Percentiles rank a stretch among this genome's conserved stretches.
Evolutionary conservation across 2,329 filamentous ascomycete genomes (phyloP).

Genomic region (Cladosporium sp.): DNA sequence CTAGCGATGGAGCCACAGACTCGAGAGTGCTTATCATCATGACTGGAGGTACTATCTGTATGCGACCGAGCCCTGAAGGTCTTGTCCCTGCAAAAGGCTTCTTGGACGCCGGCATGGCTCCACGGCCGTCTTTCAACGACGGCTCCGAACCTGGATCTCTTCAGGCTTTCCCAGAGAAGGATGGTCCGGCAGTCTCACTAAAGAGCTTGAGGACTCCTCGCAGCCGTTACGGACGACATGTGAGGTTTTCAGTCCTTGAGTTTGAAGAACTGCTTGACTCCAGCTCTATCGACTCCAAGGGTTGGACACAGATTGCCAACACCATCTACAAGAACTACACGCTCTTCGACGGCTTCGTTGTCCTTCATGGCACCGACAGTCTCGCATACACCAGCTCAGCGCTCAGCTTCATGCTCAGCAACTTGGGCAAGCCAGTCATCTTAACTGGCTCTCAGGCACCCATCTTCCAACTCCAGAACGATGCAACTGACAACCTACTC

Average conservation of each 20-base stretch:
- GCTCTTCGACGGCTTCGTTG: slow-evolving; percentile 85
- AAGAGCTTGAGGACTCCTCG: slow-evolving; percentile 75
- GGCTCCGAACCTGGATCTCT: slow-evolving; percentile 48
- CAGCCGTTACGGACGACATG: slow-evolving; percentile 75
- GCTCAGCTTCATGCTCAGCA: slow-evolving; percentile 88
- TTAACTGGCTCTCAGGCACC: slow-evolving; percentile 72
- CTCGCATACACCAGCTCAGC: slow-evolving; percentile 85
- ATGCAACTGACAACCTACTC: slow-evolving; percentile 87
- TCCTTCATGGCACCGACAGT: slow-evolving; percentile 88
- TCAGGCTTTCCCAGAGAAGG: slow-evolving; percentile 18
- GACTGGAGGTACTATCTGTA: slow-evolving; percentile 86
- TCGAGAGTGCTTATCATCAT: slow-evolving; percentile 75
- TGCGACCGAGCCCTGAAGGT: slow-evolving; percentile 72
- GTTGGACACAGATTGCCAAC: slow-evolving; percentile 81
- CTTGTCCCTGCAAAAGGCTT: slow-evolving; percentile 74
- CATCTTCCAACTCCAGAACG: slow-evolving; percentile 87
- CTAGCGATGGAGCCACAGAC: slow-evolving; percentile 35
- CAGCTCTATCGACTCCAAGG: slow-evolving; percentile 81
- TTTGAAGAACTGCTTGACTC: slow-evolving; percentile 85
- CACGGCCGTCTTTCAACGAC: slow-evolving; percentile 84
- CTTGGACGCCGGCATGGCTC: slow-evolving; percentile 77
- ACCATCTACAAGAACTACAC: slow-evolving; percentile 83
- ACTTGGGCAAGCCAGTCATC: slow-evolving; percentile 87
- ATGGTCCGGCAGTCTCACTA: slow-evolving; percentile 41
- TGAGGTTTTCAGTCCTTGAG: slow-evolving; percentile 81